Conservation (phyloP, 306 rosid genomes). For the Prosopis cineraria region DNA sequence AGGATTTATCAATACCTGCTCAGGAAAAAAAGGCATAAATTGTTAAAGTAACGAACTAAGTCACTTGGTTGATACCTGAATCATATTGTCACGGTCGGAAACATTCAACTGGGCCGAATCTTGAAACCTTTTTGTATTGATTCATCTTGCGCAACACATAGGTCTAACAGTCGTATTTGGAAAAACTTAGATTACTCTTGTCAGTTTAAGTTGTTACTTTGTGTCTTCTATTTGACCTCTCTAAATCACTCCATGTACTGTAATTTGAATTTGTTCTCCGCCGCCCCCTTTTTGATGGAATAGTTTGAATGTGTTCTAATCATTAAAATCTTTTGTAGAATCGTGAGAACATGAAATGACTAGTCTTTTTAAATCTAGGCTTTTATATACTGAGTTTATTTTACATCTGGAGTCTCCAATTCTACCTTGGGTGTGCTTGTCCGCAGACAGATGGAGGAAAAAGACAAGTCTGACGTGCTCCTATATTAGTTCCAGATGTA, state of each 20-base stretch:
- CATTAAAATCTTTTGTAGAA: not conserved
- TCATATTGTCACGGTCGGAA: not conserved
- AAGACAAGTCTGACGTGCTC: not conserved
- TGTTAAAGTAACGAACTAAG: not conserved
- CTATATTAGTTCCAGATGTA: not conserved
- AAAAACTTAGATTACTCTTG: not conserved
- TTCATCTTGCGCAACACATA: not conserved
- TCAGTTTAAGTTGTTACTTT: not conserved
- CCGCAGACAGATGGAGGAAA: not conserved
- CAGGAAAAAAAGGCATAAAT: not conserved
- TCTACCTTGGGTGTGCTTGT: not conserved
- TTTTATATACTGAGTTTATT: not conserved
- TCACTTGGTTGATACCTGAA: not conserved
- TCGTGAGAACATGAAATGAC: not conserved
- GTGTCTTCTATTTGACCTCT: not conserved
- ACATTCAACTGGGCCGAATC: not conserved
- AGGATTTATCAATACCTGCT: not conserved
- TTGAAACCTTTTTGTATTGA: not conserved
- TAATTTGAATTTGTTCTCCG: not conserved
- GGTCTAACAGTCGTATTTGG: not conserved
- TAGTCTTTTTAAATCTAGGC: not conserved
- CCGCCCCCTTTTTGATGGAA: not conserved
- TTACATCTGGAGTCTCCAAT: not conserved
- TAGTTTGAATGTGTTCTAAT: not conserved
- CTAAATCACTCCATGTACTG: not conserved